Base-by-base conservation (phyloP, 2,329 filamentous ascomycete species). In the Scolecobasidium constrictum region DNA sequence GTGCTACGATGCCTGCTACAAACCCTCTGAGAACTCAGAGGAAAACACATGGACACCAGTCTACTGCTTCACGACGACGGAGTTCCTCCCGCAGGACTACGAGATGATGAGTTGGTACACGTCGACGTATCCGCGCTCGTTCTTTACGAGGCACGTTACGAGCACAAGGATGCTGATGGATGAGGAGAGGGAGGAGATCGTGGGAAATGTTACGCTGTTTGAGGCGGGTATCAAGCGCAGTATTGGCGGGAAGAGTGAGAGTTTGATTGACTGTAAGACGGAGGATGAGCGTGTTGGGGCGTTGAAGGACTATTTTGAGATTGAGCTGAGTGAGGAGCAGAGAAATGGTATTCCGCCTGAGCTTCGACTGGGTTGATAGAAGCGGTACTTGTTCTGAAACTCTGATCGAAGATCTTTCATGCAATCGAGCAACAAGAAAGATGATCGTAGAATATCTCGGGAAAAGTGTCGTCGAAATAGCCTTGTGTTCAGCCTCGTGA, bases 61-160 rank as follows among this genome's bases (percentile, higher is more conserved):
- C 35, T 85, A 84, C 56, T 73, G 70, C 47, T 87, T 86, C 56
- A 69, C 71, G 2, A 75, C 82, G 47, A 63, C 71, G n/a, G 79
- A 83, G 56, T 83, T 81, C 56, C 55, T 75, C 23, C 70, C 68
- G 4, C 58, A 64, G 34, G 80, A 84, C 57, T 83, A 77, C 51
- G 68, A 66, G 22, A 62, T 79, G 5, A 66, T 81, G 64, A 82
- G 75, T 55, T 73, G 65, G 50, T 71, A 55, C 36, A 74, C 72
- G 1, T 75, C 71, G 48, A 67, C 66, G 44, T 34, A 21, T 21
- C 57, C 61, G 19, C 54, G 56, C 22, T 72, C 66, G 44, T 73
- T 68, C 54, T 80, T 82, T 55, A 73, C 69, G 7, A 61, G 65
- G 44, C 66, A 55, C 3, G 56, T 81, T 26, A 54, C 79, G 16